Base-by-base conservation (phyloP, 495 filamentous ascomycete species). In the Staphylotrichum longicolle region DNA sequence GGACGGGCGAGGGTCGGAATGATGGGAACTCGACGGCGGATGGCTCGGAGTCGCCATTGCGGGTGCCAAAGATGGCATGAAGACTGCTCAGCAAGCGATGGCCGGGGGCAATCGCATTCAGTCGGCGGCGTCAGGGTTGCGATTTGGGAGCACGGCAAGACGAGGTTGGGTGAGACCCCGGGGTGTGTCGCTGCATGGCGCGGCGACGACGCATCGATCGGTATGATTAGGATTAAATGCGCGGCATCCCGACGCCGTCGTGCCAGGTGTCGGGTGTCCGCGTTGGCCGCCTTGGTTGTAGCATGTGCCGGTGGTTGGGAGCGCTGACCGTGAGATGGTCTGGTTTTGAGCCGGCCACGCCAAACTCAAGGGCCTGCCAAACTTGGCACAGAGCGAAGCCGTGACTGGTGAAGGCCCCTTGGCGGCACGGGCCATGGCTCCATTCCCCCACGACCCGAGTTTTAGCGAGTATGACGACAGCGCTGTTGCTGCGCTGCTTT, bases 11-110 rank as follows among this genome's bases (percentile, higher is more conserved):
- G 58, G 63, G 35, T 64, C 65, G 57, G 70, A 66, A 27, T 55
- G 58, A 32, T 68, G 66, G 9, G 69, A 70, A 14, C 61, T 60
- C 9, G 70, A 68, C 40, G 67, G 60, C 54, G 67, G 68, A 47
- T 56, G 60, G 34, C 37, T 48, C 49, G 57, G 33, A 34, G 59
- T 55, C 32, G 67, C 63, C 70, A 73, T 73, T 35, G 3, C 20
- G 1, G 45, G 12, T 15, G 20, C 27, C 7, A 20, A 20, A 33
- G 30, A 10, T 12, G 15, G 49, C 14, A 32, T 35, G 41, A 32
- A 3, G 35, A 39, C 60, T 53, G 53, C 20, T 62, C 66, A 65
- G 65, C 8, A 65, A 63, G 60, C 45, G 8, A n/a, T 4, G 42
- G 11, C n/a, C 44, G 15, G 4, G 9, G 20, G 6, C 7, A 12